Evolutionary conservation across 768 basidiomycete species (phyloP), one percentile per base, ranked within the genome.

Genomic region (Harrya chromipes): DNA sequence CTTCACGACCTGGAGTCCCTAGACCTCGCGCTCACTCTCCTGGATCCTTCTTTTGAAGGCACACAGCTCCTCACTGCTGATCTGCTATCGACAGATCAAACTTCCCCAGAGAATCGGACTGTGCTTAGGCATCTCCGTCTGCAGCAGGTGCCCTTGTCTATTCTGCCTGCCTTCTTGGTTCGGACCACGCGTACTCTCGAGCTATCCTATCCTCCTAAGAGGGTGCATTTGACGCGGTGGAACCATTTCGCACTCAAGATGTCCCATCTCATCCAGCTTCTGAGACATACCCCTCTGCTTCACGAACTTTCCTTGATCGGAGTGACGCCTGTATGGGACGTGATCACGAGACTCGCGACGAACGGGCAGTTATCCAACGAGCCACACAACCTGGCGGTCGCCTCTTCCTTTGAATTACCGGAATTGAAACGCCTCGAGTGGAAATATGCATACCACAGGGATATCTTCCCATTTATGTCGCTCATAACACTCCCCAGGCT

Each of bases 371-470:
- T 43, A 46, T 7, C 38, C 40, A 47, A 41, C 31, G 54, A 55
- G 31, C 40, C 40, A 43, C 50, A 24, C 34, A 39, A 44, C 17
- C 43, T 20, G n/a, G 34, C 33, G 6, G 45, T 59, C 34, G 52
- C 47, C 16, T 42, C 53, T 26, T 55, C 69, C 24, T 53, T 74
- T 43, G 63, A 62, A 43, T 68, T 81, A 29, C 60, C 57, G 4
- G 65, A 69, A 47, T 59, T 81, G 48, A 75, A 68, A 44, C 62
- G 54, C n/a, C 58, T 82, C 38, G 73, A 76, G 27, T 80, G 78
- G 77, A 75, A 70, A 39, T 75, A 69, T 50, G 75, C 76, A 16
- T 72, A 65, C 43, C 60, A 71, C 40, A 63, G 59, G 33, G 77
- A 76, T 42, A 56, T 79, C 39, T 70, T 73, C 44, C 63, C 70